These are phyloP conservation scores for Gossypium bickii DNA, from an alignment of 345 rosid species.

Conservation along the genomic window DNA sequence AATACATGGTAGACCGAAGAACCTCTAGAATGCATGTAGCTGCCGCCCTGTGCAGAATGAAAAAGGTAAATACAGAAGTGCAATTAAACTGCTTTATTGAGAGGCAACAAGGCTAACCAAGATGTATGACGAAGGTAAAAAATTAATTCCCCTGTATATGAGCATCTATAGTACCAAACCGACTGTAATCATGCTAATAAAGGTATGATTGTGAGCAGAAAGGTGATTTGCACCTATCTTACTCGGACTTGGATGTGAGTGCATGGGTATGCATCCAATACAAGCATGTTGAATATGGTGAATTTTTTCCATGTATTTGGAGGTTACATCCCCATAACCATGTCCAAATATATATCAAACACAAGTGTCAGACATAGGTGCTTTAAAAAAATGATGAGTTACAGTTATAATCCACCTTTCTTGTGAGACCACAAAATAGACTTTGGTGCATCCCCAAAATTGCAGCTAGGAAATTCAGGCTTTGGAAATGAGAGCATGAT, in stretches of 20 bases:
- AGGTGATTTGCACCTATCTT: not conserved
- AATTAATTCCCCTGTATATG: not conserved
- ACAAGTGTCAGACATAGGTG: not conserved
- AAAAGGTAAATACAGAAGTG: not conserved
- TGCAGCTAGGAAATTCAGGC: not conserved
- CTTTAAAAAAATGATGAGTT: not conserved
- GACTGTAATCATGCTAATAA: not conserved
- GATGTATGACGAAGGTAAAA: not conserved
- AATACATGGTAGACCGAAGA: slow-evolving; percentile 61
- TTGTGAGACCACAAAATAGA: not conserved
- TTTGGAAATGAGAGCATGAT: not conserved
- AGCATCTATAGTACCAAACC: not conserved
- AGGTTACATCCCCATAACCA: not conserved
- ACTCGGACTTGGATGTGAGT: not conserved
- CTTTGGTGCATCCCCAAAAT: not conserved
- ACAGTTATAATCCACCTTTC: not conserved
- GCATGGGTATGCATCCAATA: not conserved
- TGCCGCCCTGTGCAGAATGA: slow-evolving; percentile 2
- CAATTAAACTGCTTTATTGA: not conserved
- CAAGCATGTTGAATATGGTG: not conserved
- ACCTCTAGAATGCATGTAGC: slow-evolving; percentile 74
- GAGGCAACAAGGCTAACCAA: not conserved
- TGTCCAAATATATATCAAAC: not conserved
- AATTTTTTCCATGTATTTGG: not conserved
- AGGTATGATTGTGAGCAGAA: not conserved